Evolutionary conservation across 257 asterid genomes (phyloP).

Genomic region (Prunella vulgaris): DNA sequence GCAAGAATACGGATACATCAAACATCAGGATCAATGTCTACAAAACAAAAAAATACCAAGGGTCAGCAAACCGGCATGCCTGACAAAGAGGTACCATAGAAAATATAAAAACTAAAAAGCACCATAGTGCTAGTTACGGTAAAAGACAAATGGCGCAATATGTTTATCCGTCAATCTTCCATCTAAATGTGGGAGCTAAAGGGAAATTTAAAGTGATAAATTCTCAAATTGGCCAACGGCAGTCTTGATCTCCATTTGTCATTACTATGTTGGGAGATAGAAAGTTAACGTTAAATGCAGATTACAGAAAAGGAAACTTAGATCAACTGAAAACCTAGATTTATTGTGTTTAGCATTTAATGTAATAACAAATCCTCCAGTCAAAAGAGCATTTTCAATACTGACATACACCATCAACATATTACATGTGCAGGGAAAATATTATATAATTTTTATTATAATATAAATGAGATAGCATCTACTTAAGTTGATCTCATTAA

Average conservation of each 20-base stretch:
- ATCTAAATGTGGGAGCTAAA: background rate
- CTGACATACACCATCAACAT: background rate
- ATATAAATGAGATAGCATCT: background rate
- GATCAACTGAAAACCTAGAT: background rate
- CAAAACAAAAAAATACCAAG: slow-evolving; percentile 29
- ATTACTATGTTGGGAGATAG: background rate
- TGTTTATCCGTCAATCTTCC: background rate
- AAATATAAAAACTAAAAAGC: background rate
- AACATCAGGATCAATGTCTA: slow-evolving; percentile 88
- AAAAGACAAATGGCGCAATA: background rate
- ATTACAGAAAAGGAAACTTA: slow-evolving; percentile 2
- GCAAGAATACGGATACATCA: slow-evolving; percentile 72
- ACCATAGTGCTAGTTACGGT: background rate
- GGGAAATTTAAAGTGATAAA: background rate
- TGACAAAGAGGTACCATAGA: background rate
- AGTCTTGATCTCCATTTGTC: background rate
- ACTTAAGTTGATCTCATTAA: background rate
- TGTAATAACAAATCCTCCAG: background rate
- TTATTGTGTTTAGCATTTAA: background rate
- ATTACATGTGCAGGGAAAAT: background rate
- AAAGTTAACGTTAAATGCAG: background rate
- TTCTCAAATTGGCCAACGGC: background rate
- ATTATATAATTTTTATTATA: background rate
- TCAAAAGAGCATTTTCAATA: background rate
- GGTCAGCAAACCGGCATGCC: slow-evolving; percentile 22